These are phyloP conservation scores for Cercospora nicotianae DNA, from an alignment of 2,329 filamentous ascomycete genomes.

Conservation along the genomic window DNA sequence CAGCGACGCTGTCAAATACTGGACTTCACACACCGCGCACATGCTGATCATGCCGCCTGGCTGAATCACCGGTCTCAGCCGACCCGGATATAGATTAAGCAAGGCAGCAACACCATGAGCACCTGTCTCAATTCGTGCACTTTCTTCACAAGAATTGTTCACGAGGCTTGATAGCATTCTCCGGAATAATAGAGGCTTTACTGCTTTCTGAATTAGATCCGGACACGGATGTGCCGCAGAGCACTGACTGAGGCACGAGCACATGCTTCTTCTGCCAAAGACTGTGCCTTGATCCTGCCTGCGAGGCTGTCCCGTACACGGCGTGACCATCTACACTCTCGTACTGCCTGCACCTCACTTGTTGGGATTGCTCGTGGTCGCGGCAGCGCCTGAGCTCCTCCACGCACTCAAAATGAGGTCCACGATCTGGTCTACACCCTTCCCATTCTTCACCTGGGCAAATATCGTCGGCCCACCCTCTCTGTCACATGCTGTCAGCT, in stretches of 20 bases:
- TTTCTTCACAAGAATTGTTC: too few species aligned
- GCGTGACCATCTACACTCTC: background rate
- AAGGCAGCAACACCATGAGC: background rate
- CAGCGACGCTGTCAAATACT: background rate
- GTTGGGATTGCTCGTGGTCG: conserved; percentile 12
- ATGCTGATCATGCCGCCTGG: background rate
- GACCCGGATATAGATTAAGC: background rate
- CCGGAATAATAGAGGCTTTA: background rate
- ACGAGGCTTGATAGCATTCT: too few species aligned
- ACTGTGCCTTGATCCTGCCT: background rate
- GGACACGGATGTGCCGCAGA: background rate
- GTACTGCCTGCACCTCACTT: background rate
- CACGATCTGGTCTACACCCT: conserved; percentile 82
- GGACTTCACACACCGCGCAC: background rate
- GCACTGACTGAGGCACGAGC: background rate
- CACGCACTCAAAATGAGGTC: conserved; percentile 87
- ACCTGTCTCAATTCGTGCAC: background rate
- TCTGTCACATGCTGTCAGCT: conserved; percentile 43
- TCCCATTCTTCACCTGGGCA: conserved; percentile 91
- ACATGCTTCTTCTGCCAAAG: background rate
- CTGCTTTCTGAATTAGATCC: background rate
- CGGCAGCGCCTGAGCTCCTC: conserved; percentile 77
- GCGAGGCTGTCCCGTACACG: background rate
- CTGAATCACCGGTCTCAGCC: background rate
- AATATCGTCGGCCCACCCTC: conserved; percentile 95